These are phyloP conservation scores for Senna siamea DNA, from an alignment of 306 rosid genomes.

Conservation along the genomic window DNA sequence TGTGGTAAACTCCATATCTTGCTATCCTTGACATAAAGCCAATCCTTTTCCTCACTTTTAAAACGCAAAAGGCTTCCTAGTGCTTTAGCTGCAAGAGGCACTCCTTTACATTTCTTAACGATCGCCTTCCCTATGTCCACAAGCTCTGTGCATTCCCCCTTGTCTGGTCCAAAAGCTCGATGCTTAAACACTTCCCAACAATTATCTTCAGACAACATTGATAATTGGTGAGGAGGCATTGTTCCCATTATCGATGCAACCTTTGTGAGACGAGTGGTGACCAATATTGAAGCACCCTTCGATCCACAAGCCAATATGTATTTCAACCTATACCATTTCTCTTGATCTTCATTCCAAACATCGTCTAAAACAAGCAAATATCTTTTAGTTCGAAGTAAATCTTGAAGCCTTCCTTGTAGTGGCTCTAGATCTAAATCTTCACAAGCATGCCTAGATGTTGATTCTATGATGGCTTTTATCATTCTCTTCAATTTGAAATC, in stretches of 20 bases:
- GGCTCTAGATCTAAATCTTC: slow-evolving; percentile 13
- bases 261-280: slow-evolving; percentile 41
- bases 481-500: slow-evolving; percentile 34
- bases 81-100: slow-evolving; percentile 41
- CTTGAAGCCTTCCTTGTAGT: neutral
- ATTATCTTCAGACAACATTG: slow-evolving; percentile 31
- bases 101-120: slow-evolving; percentile 39
- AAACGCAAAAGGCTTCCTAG: slow-evolving; percentile 36
- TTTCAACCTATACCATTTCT: slow-evolving; percentile 42
- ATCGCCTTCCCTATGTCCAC: slow-evolving; percentile 21
- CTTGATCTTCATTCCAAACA: slow-evolving; percentile 48
- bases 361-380: slow-evolving; percentile 53
- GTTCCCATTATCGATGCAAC: slow-evolving; percentile 45
- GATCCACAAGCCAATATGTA: slow-evolving; percentile 39
- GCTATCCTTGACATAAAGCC: slow-evolving; percentile 30
- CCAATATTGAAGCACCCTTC: slow-evolving; percentile 42
- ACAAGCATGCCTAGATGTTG: neutral
- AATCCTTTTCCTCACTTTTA: slow-evolving; percentile 18
- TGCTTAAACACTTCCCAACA: slow-evolving; percentile 46
- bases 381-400: slow-evolving; percentile 3
- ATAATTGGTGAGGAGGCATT: slow-evolving; percentile 1
- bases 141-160: slow-evolving; percentile 25
- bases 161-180: slow-evolving; percentile 36
- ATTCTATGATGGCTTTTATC: slow-evolving; percentile 26
- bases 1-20: slow-evolving; percentile 17